A percentile compares a stretch with the other conserved stretches of the same genome.
These are phyloP conservation scores for Taxawa tesnikishii DNA, from an alignment of 2,329 filamentous ascomycete species.

Conservation along the genomic window DNA sequence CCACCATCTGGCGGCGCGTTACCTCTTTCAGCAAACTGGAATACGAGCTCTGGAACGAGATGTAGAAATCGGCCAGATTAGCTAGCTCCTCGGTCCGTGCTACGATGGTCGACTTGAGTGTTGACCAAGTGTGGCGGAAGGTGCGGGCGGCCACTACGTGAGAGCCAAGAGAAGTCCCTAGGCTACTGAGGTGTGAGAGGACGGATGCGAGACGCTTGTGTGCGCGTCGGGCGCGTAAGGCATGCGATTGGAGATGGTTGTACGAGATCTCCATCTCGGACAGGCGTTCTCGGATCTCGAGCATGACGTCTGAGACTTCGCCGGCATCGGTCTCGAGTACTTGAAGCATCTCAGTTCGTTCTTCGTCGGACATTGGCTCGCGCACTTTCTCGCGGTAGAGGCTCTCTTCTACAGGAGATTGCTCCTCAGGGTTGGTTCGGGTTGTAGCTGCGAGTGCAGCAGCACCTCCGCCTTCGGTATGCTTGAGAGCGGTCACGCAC, in stretches of 20 bases:
- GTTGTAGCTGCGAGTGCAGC: constrained; percentile 26
- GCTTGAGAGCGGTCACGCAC: constrained; percentile 80
- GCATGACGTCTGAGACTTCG: constrained; percentile 50
- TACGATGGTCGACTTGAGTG: constrained; percentile 58
- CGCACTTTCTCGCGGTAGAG: constrained; percentile 35
- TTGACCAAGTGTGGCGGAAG: constrained; percentile 56
- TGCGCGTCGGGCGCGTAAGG: constrained; percentile 44
- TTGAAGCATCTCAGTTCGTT: constrained; percentile 67
- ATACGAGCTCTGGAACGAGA: constrained; percentile 75
- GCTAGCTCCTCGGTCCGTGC: constrained; percentile 64
- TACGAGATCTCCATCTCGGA: constrained; percentile 65
- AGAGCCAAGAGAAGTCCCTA: constrained; percentile 51
- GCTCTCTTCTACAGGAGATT: constrained; percentile 50
- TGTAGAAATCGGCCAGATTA: constrained; percentile 69
- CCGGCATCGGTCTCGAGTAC: constrained; percentile 61
- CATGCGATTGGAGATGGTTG: constrained; percentile 46
- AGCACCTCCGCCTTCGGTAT: constrained; percentile 56
- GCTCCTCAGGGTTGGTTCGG: constrained; percentile 25
- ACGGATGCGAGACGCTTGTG: constrained; percentile 50
- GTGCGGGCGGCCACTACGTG: constrained; percentile 54
- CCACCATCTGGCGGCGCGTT: constrained; percentile 58
- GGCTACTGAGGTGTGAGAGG: constrained; percentile 53
- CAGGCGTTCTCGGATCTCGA: constrained; percentile 61
- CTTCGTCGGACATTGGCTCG: constrained; percentile 33
- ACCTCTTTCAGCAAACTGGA: constrained; percentile 75